phyloP scores from a whole-genome alignment of 106 monocot species.

The Xerophyta viscosa region DNA sequence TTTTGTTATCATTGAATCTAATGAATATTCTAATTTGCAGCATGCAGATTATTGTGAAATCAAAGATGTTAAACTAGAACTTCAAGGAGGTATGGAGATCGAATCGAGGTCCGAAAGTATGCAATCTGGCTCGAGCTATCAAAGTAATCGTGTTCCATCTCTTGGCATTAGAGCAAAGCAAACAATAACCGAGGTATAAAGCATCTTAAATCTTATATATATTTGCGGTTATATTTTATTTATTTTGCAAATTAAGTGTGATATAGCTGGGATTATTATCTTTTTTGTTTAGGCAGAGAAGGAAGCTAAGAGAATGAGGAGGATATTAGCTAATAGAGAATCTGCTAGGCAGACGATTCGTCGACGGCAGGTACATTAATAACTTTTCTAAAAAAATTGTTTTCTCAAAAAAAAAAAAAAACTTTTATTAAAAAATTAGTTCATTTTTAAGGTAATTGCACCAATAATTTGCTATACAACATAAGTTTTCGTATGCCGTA shows the following conservation, averaged over 20 bases:
- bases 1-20: too few species aligned
- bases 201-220: too few species aligned
- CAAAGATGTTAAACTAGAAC: background rate
- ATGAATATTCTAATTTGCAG: background rate
- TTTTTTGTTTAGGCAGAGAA: constrained; percentile 67
- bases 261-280: background rate
- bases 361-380: constrained; percentile 19
- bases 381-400: constrained; percentile 8
- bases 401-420: too few species aligned
- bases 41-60: background rate
- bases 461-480: too few species aligned
- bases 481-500: too few species aligned
- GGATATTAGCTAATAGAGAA: constrained; percentile 81
- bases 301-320: constrained; percentile 60
- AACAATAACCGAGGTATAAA: constrained; percentile 51
- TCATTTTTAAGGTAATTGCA: too few species aligned
- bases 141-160: too few species aligned
- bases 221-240: too few species aligned
- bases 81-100: constrained; percentile 10
- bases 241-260: too few species aligned
- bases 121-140: too few species aligned
- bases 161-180: constrained; percentile 23
- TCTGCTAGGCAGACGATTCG: constrained; percentile 85
- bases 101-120: constrained; percentile 2
- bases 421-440: too few species aligned